A percentile compares a stretch with the other conserved stretches of the same genome.
Conservation (phyloP, 768 basidiomycete species). For the Collybiopsis confluens region DNA sequence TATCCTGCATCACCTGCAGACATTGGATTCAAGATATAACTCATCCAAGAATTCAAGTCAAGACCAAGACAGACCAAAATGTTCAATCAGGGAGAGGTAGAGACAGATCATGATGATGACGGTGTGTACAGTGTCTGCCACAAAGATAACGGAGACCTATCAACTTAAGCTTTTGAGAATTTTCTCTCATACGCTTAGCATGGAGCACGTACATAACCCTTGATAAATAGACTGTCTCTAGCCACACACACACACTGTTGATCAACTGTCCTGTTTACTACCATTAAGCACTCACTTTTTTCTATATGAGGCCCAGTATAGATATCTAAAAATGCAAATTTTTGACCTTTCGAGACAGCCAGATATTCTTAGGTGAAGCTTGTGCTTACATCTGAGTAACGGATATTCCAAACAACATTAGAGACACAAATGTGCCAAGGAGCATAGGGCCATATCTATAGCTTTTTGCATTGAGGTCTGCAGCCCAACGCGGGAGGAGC, state of each 20-base stretch:
- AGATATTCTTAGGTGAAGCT: no score
- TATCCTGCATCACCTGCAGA: background rate
- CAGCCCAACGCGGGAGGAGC: no score
- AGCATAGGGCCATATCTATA: conserved; percentile 10
- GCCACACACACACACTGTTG: background rate
- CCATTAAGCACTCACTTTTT: background rate
- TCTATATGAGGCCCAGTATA: conserved; percentile 7
- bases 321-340: background rate
- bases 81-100: conserved; percentile 4
- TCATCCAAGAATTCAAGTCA: no score
- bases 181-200: background rate
- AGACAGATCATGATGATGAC: conserved; percentile 3
- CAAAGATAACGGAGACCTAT: conserved; percentile 1
- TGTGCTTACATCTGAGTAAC: conserved; percentile 7
- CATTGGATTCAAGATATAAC: background rate
- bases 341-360: no score
- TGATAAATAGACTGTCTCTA: background rate
- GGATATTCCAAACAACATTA: conserved; percentile 8
- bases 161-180: no score
- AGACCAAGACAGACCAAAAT: conserved; percentile 3
- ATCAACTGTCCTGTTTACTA: no score
- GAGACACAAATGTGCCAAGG: conserved; percentile 7
- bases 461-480: no score
- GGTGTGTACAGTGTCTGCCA: conserved; percentile 7
- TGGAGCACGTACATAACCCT: background rate